Conservation (phyloP, 139 green algal species). For the Coelastrella sp. region DNA sequence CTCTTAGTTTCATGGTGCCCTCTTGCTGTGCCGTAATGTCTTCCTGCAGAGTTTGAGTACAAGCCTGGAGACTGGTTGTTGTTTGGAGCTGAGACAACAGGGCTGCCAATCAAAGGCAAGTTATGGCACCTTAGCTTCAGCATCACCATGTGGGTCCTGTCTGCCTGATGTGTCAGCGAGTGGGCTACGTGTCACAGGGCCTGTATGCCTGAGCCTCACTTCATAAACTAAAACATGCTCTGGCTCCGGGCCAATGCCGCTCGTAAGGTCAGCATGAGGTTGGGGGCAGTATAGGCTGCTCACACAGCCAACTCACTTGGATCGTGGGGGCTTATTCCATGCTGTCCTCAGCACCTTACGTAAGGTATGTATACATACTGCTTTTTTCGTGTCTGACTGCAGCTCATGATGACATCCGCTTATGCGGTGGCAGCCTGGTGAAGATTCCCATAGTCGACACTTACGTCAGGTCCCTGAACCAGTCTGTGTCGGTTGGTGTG, state of each 20-base stretch:
- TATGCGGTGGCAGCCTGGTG: constrained; percentile 61
- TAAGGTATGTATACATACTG: neutral
- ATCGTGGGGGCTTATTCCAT: too few relatives aligned
- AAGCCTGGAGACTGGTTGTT: constrained; percentile 60
- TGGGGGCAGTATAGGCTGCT: too few relatives aligned
- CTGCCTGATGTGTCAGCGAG: too few relatives aligned
- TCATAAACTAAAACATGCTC: too few relatives aligned
- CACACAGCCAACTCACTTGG: too few relatives aligned
- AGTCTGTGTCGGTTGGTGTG: constrained; percentile 84
- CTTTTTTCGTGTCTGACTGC: neutral
- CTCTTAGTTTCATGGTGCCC: neutral
- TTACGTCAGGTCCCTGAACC: constrained; percentile 91
- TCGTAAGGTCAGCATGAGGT: too few relatives aligned
- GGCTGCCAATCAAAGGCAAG: constrained; percentile 72
- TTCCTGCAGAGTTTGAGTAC: constrained; percentile 75
- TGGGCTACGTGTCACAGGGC: too few relatives aligned
- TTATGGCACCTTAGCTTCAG: too few relatives aligned
- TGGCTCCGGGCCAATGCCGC: too few relatives aligned
- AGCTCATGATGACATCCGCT: constrained; percentile 68
- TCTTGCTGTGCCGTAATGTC: neutral
- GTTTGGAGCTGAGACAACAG: constrained; percentile 82
- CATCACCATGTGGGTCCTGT: too few relatives aligned
- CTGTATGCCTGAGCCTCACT: too few relatives aligned
- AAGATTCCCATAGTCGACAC: constrained; percentile 91
- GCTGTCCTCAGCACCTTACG: too few relatives aligned